Evolutionary conservation across 495 filamentous ascomycete genomes (phyloP).

Genomic region (Penicillium silybi): DNA sequence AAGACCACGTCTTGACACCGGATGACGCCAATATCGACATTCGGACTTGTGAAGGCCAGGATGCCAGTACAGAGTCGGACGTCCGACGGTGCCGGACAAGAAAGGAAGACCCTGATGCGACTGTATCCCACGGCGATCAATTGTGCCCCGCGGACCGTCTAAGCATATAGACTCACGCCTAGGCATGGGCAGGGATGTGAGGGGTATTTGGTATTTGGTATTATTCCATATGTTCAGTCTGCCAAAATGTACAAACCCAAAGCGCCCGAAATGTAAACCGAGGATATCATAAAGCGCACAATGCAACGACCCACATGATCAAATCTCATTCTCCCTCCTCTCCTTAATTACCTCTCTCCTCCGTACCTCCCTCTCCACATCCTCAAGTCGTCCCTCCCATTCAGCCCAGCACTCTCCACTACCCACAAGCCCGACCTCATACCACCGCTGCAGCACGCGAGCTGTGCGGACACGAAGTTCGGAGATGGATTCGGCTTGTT

Average conservation of each 20-base stretch:
- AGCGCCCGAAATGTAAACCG: neutral
- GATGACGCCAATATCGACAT: neutral
- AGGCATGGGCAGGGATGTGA: neutral
- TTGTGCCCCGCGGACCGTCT: neutral
- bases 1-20: neutral
- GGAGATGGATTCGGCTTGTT: constrained; percentile 68
- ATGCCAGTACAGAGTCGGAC: neutral
- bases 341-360: constrained; percentile 49
- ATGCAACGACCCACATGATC: neutral
- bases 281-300: constrained; percentile 7
- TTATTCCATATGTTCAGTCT: neutral
- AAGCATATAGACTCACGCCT: neutral
- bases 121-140: neutral
- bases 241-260: neutral
- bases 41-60: neutral
- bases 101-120: neutral
- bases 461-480: constrained; percentile 72
- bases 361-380: constrained; percentile 61
- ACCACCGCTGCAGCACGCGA: constrained; percentile 70
- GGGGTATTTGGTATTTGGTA: neutral
- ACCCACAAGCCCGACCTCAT: constrained; percentile 65
- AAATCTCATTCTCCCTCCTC: constrained; percentile 39
- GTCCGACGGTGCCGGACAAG: neutral
- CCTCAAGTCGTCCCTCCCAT: constrained; percentile 64
- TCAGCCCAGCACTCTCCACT: constrained; percentile 70